Percentiles rank a stretch among this genome's conserved stretches.
These are phyloP conservation scores for Dothidotthia symphoricarpi DNA, from an alignment of 2,329 filamentous ascomycete species.

Conservation along the genomic window DNA sequence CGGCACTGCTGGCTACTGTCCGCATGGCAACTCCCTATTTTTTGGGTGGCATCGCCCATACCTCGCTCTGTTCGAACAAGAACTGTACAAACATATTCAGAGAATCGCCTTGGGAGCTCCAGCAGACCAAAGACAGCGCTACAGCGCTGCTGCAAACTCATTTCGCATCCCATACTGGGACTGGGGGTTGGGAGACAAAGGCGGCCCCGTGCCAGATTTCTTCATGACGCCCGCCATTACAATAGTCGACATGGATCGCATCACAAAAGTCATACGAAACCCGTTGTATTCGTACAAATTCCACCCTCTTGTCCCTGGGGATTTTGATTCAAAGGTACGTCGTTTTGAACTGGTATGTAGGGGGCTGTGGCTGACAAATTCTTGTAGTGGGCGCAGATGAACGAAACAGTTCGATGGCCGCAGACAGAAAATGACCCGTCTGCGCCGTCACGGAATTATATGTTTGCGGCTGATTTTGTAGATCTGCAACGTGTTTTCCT, in stretches of 20 bases:
- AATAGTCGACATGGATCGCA: slow-evolving; percentile 20
- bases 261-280: slow-evolving; percentile 19
- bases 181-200: slow-evolving; percentile 27
- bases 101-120: slow-evolving; percentile 19
- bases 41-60: slow-evolving; percentile 86
- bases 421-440: slow-evolving; percentile 11
- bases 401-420: slow-evolving; percentile 36
- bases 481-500: slow-evolving; percentile 5
- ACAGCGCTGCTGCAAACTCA: slow-evolving; percentile 23
- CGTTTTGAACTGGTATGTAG: too few relatives aligned
- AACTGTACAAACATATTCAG: slow-evolving; percentile 25
- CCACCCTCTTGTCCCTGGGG: slow-evolving; percentile 18
- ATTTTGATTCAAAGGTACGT: slow-evolving; percentile 27
- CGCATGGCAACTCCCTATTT: slow-evolving; percentile 74
- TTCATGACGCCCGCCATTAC: slow-evolving; percentile 18
- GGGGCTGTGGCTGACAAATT: slow-evolving; percentile 1
- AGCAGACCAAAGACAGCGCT: slow-evolving; percentile 17
- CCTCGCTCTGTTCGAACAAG: slow-evolving; percentile 59
- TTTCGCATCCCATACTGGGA: slow-evolving; percentile 41
- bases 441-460: slow-evolving; percentile 19
- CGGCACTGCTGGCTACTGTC: slow-evolving; percentile 63
- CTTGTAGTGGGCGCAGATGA: slow-evolving; percentile 23
- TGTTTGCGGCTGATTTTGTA: slow-evolving; percentile 11
- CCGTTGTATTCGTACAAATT: slow-evolving; percentile 34
- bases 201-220: slow-evolving; percentile 25